These are phyloP conservation scores for Bipolaris sorokiniana DNA, from an alignment of 2,329 filamentous ascomycete genomes.

Conservation along the genomic window DNA sequence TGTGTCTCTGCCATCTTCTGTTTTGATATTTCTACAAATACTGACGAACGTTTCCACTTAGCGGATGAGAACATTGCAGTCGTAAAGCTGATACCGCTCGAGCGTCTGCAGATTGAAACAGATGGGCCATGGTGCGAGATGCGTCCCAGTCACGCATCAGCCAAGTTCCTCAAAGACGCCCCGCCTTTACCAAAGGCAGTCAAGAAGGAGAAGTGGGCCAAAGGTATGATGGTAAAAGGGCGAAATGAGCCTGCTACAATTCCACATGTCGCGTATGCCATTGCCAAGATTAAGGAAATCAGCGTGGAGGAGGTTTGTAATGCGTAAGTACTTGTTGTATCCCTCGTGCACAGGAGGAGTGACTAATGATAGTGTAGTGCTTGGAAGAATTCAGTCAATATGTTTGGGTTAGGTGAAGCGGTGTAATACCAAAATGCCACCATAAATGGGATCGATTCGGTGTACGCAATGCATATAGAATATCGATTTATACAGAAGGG, in stretches of 20 bases:
- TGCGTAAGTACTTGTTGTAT: conserved; percentile 58
- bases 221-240: conserved; percentile 89
- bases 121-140: conserved; percentile 98
- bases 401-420: conserved; percentile 48
- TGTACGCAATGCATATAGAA: conserved; percentile 19
- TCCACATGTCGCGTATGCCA: conserved; percentile 82
- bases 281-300: conserved; percentile 84
- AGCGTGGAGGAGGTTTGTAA: conserved; percentile 83
- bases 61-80: conserved; percentile 77
- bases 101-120: conserved; percentile 89
- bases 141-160: conserved; percentile 83
- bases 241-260: conserved; percentile 93
- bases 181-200: conserved; percentile 78
- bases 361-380: conserved; percentile 30
- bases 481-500: conserved; percentile 20
- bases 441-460: conserved; percentile 3
- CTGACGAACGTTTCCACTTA: conserved; percentile 7
- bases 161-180: conserved; percentile 72
- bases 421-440: conserved; percentile 6
- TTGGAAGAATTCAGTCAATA: conserved; percentile 49
- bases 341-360: not conserved
- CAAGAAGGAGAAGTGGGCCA: conserved; percentile 94
- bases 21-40: not conserved
- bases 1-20: not conserved
- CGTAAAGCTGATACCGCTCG: conserved; percentile 77